Evolutionary conservation across 2,329 filamentous ascomycete genomes (phyloP).

Genomic region (Talaromyces sp.): DNA sequence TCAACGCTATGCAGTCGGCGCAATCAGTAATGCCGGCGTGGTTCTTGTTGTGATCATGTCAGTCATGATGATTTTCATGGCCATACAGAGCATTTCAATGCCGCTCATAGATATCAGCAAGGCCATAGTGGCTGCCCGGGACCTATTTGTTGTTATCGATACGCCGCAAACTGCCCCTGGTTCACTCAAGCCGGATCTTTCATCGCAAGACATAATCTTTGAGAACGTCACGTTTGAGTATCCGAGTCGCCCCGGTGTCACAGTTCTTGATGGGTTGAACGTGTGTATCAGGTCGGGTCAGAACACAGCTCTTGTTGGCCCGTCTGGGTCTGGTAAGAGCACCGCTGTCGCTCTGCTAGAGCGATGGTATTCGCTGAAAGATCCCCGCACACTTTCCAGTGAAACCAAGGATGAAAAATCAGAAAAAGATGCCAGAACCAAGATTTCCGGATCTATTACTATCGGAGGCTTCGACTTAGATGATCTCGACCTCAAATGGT

Average conservation of each 20-base stretch:
- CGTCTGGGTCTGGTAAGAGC: conserved; percentile 46
- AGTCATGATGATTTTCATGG: conserved; percentile 20
- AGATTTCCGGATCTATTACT: conserved; percentile 47
- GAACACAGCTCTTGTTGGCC: conserved; percentile 45
- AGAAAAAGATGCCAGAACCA: conserved; percentile 5
- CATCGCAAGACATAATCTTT: conserved; percentile 57
- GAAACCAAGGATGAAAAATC: neutral
- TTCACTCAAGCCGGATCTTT: conserved; percentile 50
- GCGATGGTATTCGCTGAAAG: conserved; percentile 36
- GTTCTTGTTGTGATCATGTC: conserved; percentile 9
- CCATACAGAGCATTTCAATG: conserved; percentile 26
- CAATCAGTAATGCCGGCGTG: conserved; percentile 9
- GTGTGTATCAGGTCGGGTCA: conserved; percentile 34
- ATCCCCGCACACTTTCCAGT: neutral
- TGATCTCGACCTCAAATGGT: conserved; percentile 65
- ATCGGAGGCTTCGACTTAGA: conserved; percentile 53
- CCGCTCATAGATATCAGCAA: conserved; percentile 37
- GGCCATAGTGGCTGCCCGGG: conserved; percentile 29
- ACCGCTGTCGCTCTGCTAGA: conserved; percentile 44
- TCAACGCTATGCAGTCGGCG: neutral
- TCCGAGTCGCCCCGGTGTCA: conserved; percentile 46
- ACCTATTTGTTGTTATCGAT: conserved; percentile 36
- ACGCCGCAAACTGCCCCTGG: conserved; percentile 26
- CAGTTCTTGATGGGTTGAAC: conserved; percentile 35
- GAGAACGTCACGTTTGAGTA: conserved; percentile 68